These are phyloP conservation scores for Plectosphaerella sp. DNA, from an alignment of 2,329 filamentous ascomycete species.

Conservation along the genomic window DNA sequence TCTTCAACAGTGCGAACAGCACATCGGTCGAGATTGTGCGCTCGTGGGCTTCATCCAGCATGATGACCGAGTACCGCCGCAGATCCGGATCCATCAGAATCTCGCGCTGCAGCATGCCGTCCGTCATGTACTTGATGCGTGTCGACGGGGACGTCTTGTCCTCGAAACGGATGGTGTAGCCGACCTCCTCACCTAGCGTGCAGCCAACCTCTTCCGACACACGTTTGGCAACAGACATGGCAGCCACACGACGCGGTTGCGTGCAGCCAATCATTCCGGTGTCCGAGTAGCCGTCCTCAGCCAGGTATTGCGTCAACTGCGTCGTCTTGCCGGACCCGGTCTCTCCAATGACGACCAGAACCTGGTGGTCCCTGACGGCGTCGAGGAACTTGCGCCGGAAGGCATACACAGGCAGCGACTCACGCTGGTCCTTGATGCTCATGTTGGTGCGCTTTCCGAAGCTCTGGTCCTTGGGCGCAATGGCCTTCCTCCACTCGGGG, in stretches of 20 bases:
- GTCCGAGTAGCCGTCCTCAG: constrained; percentile 85
- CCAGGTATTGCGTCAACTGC: constrained; percentile 90
- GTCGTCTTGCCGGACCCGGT: constrained; percentile 98
- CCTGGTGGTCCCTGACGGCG: constrained; percentile 81
- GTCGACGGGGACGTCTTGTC: constrained; percentile 85
- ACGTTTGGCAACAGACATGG: constrained; percentile 96
- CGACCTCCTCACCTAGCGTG: constrained; percentile 83
- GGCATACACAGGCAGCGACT: constrained; percentile 81
- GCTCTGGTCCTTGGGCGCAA: constrained; percentile 73
- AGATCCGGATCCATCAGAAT: constrained; percentile 89
- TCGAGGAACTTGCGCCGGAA: constrained; percentile 86
- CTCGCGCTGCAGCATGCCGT: constrained; percentile 95
- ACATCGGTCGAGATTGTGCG: constrained; percentile 95
- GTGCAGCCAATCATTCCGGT: constrained; percentile 92
- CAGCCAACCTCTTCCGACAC: constrained; percentile 95
- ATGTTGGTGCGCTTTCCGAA: constrained; percentile 83
- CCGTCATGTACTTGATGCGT: constrained; percentile 99
- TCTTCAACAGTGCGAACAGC: constrained; percentile 89
- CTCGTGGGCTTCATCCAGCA: constrained; percentile 97
- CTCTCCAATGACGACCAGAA: constrained; percentile 94
- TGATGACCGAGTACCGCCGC: constrained; percentile 89
- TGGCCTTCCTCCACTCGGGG: constrained; percentile 89
- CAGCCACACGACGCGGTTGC: constrained; percentile 92
- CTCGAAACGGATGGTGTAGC: constrained; percentile 97
- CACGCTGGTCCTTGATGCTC: constrained; percentile 92